A percentile compares a stretch with the other conserved stretches of the same genome.
Evolutionary conservation across 1,284 basidiomycete species (phyloP).

Genomic region (Schizophyllum amplum): DNA sequence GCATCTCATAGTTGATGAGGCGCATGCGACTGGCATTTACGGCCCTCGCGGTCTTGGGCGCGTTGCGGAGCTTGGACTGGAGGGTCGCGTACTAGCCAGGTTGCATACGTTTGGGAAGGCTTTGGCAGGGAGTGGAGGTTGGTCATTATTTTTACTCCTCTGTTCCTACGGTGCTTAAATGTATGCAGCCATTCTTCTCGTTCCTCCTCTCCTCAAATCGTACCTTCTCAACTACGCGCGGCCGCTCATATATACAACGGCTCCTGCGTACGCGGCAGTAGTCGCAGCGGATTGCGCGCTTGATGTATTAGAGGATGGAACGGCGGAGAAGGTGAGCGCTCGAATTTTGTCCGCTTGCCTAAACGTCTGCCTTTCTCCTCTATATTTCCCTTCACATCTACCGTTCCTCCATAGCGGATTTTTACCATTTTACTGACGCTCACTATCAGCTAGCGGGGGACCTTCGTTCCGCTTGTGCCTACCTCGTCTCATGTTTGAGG

Average conservation of each 20-base stretch:
- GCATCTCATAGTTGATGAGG: slow-evolving; percentile 82
- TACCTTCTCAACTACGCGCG: slow-evolving; percentile 93
- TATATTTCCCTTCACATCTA: too few species aligned
- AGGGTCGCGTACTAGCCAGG: slow-evolving; percentile 54
- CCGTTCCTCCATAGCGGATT: too few species aligned
- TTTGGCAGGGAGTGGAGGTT: slow-evolving; percentile 69
- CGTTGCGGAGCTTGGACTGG: slow-evolving; percentile 55
- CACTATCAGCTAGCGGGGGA: background rate
- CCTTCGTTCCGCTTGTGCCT: slow-evolving; percentile 18
- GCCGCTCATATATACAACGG: slow-evolving; percentile 85
- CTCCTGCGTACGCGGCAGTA: slow-evolving; percentile 68
- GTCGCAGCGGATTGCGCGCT: slow-evolving; percentile 72
- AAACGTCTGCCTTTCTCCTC: too few species aligned
- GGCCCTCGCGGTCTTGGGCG: slow-evolving; percentile 75
- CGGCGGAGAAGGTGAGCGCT: slow-evolving; percentile 37
- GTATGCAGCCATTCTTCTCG: slow-evolving; percentile 68
- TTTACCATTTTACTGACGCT: background rate
- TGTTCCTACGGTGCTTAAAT: background rate
- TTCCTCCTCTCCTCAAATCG: slow-evolving; percentile 62
- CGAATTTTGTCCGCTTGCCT: background rate
- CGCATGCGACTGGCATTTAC: slow-evolving; percentile 78
- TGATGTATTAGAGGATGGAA: slow-evolving; percentile 65
- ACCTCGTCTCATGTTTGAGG: background rate
- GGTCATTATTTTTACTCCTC: slow-evolving; percentile 1
- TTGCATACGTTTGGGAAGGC: slow-evolving; percentile 54